These are phyloP conservation scores for Aspergillus sp. DNA, from an alignment of 2,329 filamentous ascomycete genomes.

Conservation along the genomic window DNA sequence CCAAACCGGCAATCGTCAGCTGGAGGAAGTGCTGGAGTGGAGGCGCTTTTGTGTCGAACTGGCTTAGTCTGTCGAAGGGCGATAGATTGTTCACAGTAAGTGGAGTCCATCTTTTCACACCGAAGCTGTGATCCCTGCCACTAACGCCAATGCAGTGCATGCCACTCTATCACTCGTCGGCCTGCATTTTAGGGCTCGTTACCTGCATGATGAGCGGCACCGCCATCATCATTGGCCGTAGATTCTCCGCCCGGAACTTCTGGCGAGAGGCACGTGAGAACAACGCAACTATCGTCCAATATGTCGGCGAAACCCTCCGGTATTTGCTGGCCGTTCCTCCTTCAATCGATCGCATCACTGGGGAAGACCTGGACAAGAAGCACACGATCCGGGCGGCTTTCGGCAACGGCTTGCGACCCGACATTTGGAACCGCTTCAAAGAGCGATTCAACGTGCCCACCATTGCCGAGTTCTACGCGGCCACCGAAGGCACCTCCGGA, in stretches of 20 bases:
- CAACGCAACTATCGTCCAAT: constrained; percentile 75
- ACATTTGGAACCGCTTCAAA: constrained; percentile 83
- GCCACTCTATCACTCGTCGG: constrained; percentile 86
- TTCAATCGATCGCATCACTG: constrained; percentile 61
- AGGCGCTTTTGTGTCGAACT: constrained; percentile 53
- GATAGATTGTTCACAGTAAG: constrained; percentile 75
- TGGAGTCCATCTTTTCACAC: not conserved
- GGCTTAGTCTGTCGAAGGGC: constrained; percentile 57
- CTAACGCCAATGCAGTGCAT: constrained; percentile 60
- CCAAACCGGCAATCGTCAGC: constrained; percentile 75
- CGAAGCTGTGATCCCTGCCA: not conserved
- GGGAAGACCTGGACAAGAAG: constrained; percentile 67
- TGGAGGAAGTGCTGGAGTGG: constrained; percentile 65
- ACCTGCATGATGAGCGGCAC: constrained; percentile 60
- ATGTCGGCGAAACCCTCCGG: constrained; percentile 83
- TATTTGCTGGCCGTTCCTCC: constrained; percentile 71
- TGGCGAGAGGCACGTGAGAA: constrained; percentile 73
- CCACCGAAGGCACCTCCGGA: constrained; percentile 69
- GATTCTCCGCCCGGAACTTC: constrained; percentile 75
- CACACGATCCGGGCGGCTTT: constrained; percentile 74
- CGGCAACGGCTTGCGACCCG: constrained; percentile 81
- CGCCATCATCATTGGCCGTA: constrained; percentile 70
- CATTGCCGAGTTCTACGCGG: constrained; percentile 78
- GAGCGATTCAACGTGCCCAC: constrained; percentile 73
- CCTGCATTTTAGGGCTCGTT: constrained; percentile 66